phyloP scores from a whole-genome alignment of 1,139 yeast genomes.

The Suhomyces panamericanus region DNA sequence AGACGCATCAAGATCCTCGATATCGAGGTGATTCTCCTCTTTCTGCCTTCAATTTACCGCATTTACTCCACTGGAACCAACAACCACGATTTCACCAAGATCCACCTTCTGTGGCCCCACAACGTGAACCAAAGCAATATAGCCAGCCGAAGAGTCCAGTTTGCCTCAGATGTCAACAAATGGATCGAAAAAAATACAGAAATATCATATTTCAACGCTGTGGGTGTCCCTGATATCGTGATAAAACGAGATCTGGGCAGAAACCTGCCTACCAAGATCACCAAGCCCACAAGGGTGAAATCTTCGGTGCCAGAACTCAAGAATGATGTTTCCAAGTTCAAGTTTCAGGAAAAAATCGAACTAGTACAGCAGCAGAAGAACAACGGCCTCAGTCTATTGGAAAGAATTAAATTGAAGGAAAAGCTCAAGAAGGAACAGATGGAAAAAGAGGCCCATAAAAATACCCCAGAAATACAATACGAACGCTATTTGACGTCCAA shows the following conservation, averaged over 20 bases:
- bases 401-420: constrained; percentile 28
- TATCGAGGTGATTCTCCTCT: constrained; percentile 19
- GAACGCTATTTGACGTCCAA: constrained; percentile 43
- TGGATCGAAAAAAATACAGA: constrained; percentile 16
- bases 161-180: constrained; percentile 5
- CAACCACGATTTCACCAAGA: constrained; percentile 5
- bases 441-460: constrained; percentile 6
- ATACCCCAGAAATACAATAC: constrained; percentile 37
- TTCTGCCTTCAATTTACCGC: constrained; percentile 19
- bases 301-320: constrained; percentile 20
- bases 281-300: constrained; percentile 19
- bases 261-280: constrained; percentile 21
- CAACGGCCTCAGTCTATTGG: constrained; percentile 41
- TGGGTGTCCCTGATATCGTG: constrained; percentile 6
- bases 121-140: constrained; percentile 8
- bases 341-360: constrained; percentile 30
- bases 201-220: neutral
- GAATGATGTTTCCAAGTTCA: constrained; percentile 36
- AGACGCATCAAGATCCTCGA: constrained; percentile 19
- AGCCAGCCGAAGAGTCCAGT: constrained; percentile 10
- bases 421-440: constrained; percentile 13
- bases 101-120: constrained; percentile 14
- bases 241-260: constrained; percentile 3
- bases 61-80: constrained; percentile 14
- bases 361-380: constrained; percentile 19